Evolutionary conservation across 176 grass and related monocot species (phyloP).

Genomic region (Tuctoria greenei): DNA sequence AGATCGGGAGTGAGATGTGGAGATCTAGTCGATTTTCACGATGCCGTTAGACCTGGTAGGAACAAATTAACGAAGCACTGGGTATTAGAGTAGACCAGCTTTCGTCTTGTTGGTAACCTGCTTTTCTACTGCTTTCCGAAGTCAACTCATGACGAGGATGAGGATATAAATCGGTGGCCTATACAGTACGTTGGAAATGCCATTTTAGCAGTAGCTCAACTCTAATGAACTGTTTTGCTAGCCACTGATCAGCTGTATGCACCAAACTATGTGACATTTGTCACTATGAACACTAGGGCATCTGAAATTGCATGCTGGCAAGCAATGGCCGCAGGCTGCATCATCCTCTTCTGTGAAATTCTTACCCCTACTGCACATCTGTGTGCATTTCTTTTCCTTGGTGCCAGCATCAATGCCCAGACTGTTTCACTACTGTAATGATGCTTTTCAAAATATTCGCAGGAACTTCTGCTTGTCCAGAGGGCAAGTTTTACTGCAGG

Average conservation of each 20-base stretch:
- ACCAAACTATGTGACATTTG: neutral
- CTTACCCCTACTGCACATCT: neutral
- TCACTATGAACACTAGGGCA: neutral
- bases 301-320: neutral
- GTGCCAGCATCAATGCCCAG: neutral
- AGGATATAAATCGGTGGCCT: neutral
- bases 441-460: conserved; percentile 4
- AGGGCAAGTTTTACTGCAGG: conserved; percentile 86
- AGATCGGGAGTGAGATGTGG: neutral
- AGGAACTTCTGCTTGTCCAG: conserved; percentile 94
- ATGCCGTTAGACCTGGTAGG: conserved; percentile 14
- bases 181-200: neutral
- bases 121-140: neutral
- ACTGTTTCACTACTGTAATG: neutral
- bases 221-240: neutral
- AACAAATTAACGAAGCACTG: neutral
- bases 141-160: neutral
- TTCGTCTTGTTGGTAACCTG: neutral
- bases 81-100: neutral
- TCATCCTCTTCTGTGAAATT: neutral
- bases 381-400: conserved; percentile 11
- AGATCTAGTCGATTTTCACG: conserved; percentile 34
- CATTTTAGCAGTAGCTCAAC: neutral
- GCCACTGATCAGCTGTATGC: neutral
- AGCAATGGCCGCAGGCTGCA: neutral